Evolutionary conservation across 352 stramenopile species (phyloP), one percentile per base, ranked within the genome.

Genomic region (Phytophthora aleatoria): DNA sequence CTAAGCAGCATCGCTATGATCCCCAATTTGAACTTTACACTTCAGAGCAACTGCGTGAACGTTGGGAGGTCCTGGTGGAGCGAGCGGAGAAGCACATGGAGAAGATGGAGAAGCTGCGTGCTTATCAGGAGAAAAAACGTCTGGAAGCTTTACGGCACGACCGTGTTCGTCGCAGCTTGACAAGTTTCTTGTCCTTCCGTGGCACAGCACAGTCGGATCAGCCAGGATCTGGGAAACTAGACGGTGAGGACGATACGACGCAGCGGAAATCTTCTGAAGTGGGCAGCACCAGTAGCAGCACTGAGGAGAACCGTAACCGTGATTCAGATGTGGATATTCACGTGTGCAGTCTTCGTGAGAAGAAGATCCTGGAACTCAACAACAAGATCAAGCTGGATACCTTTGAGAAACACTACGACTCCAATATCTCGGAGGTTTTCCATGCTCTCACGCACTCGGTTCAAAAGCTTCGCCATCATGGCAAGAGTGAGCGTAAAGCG

Each of bases 381-480:
- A 67, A 57, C 47, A 70, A 83, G 53, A 83, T 91, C 52, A 59
- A 76, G 45, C 43, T 81, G 28, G 81, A 80, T 56, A 59, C 50
- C 24, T 87, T 87, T 49, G 74, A 85, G 56, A 85, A 83, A 57
- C 77, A 86, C 66, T 85, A 85, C 61, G 76, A 86, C 63, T 80
- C 77, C 27, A 85, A 70, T 27, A 86, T 91, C 36, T 74, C 71
- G 10, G 81, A 88, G 28, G 66, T 89, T 3, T 86, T 89, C 50
- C 65, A 77, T 52, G 74, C 69, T 27, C 70, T 91, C 39, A 71
- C 77, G 30, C 47, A 74, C 24, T 65, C 77, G 0, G 65, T 91
- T 3, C 54, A 71, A 42, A 58, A 64, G 16, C 50, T 71, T 10
- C 68, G 63, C 38, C 63, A 36, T n/a, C 68, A 72, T 28, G 67